phyloP scores from a whole-genome alignment of 305 asterid species.

The Fraxinus angustifolia region DNA sequence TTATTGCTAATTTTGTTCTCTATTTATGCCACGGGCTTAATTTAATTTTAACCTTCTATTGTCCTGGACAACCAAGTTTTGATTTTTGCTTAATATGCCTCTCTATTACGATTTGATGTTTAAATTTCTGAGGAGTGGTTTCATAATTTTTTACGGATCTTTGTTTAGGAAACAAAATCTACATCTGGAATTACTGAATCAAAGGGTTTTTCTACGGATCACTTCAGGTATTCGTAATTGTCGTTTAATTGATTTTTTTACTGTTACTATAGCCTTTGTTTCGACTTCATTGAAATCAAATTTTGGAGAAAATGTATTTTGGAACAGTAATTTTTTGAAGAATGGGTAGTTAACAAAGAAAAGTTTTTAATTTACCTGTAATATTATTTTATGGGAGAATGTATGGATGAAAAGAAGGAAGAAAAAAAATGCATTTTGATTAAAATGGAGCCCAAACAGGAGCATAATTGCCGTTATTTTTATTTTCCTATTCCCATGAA shows the following conservation, averaged over 20 bases:
- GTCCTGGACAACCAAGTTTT: neutral
- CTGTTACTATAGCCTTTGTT: neutral
- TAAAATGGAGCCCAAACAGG: no score
- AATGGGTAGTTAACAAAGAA: no score
- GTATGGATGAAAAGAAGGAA: no score
- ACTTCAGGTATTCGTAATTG: slow-evolving; percentile 35
- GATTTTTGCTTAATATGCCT: neutral
- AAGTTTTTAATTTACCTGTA: no score
- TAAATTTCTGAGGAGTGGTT: neutral
- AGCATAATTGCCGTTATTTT: neutral
- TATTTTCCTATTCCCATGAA: neutral
- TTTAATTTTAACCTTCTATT: neutral
- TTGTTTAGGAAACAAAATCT: slow-evolving; percentile 43
- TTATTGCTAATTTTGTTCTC: neutral
- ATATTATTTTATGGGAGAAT: no score
- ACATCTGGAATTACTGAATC: slow-evolving; percentile 44
- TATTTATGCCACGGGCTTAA: neutral
- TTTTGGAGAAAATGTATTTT: no score
- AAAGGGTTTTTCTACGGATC: slow-evolving; percentile 37
- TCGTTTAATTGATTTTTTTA: neutral
- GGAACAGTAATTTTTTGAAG: no score
- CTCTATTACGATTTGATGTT: neutral
- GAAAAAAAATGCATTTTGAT: no score
- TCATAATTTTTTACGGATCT: slow-evolving; percentile 3
- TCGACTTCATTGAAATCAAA: no score